Conservation (phyloP, 1,284 basidiomycete species). For the Pholiota adiposa region DNA sequence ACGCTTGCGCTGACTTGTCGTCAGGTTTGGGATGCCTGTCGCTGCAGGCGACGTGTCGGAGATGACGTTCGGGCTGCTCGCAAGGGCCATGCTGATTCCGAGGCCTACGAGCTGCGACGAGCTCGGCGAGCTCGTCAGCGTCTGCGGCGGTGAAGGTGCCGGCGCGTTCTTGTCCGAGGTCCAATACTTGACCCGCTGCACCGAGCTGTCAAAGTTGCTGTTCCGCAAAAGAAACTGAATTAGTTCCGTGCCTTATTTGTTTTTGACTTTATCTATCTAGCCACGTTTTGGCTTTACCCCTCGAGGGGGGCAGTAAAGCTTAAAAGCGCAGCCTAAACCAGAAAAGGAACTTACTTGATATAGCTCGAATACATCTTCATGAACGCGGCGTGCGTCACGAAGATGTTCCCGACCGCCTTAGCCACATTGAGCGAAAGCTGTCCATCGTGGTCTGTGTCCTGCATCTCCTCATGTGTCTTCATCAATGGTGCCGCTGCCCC, state of each 20-base stretch:
- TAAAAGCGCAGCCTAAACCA: not conserved
- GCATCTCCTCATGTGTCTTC: slow-evolving; percentile 46
- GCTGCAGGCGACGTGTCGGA: slow-evolving; percentile 41
- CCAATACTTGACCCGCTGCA: slow-evolving; percentile 88
- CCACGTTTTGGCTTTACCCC: not conserved
- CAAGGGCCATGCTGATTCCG: slow-evolving; percentile 61
- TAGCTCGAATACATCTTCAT: slow-evolving; percentile 98
- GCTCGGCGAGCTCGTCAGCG: slow-evolving; percentile 64
- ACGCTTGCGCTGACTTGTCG: slow-evolving; percentile 82
- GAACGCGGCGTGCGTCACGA: slow-evolving; percentile 91
- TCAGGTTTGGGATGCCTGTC: slow-evolving; percentile 51
- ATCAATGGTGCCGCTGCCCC: slow-evolving; percentile 72
- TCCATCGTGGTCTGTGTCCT: slow-evolving; percentile 70
- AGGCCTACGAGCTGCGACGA: slow-evolving; percentile 67
- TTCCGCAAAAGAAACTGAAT: not conserved
- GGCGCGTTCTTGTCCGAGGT: slow-evolving; percentile 55
- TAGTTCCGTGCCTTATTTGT: not conserved
- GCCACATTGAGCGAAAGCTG: slow-evolving; percentile 78
- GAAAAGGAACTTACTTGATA: slow-evolving; percentile 76
- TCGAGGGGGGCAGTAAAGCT: not conserved
- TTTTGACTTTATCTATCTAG: not conserved
- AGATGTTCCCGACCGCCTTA: slow-evolving; percentile 86
- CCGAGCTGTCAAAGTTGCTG: slow-evolving; percentile 91
- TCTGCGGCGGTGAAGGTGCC: slow-evolving; percentile 42
- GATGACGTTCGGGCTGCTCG: slow-evolving; percentile 50